Conservation (phyloP, 352 stramenopile genomes). For the Phytophthora hibernalis region DNA sequence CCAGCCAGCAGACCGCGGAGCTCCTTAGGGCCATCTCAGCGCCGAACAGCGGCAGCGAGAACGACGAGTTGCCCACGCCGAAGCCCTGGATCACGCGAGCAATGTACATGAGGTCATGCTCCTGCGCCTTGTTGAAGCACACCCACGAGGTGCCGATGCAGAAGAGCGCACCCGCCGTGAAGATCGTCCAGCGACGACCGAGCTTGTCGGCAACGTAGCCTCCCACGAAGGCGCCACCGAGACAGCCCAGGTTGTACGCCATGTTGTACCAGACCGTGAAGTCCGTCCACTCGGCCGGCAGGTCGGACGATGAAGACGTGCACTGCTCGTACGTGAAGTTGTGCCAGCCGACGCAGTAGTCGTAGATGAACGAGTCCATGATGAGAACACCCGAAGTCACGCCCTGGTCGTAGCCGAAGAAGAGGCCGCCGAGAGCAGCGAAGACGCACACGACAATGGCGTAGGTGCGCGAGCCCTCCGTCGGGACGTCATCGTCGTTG, state of each 20-base stretch:
- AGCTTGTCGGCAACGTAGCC: constrained; percentile 20
- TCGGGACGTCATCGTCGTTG: constrained; percentile 17
- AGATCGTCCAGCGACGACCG: constrained; percentile 45
- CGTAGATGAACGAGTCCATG: constrained; percentile 41
- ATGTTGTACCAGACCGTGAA: constrained; percentile 31
- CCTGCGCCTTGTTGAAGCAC: constrained; percentile 29
- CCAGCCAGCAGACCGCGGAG: no score
- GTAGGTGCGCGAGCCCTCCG: constrained; percentile 30
- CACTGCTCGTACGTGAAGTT: constrained; percentile 15
- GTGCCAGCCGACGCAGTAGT: constrained; percentile 32
- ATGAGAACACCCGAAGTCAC: constrained; percentile 34
- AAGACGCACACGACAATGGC: constrained; percentile 28
- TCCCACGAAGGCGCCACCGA: constrained; percentile 8
- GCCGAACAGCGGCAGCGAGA: constrained; percentile 46
- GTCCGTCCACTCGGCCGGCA: constrained; percentile 27
- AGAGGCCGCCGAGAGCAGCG: constrained; percentile 16
- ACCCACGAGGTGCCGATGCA: constrained; percentile 45
- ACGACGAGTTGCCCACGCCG: constrained; percentile 48
- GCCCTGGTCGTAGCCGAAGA: no score
- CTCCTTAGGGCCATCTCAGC: no score
- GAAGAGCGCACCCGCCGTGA: constrained; percentile 44
- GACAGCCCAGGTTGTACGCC: constrained; percentile 18
- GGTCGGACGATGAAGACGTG: constrained; percentile 2
- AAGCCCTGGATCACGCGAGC: constrained; percentile 44
- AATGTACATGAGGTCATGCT: constrained; percentile 29